Conservation (phyloP, 345 rosid genomes). For the Toxicodendron radicans region DNA sequence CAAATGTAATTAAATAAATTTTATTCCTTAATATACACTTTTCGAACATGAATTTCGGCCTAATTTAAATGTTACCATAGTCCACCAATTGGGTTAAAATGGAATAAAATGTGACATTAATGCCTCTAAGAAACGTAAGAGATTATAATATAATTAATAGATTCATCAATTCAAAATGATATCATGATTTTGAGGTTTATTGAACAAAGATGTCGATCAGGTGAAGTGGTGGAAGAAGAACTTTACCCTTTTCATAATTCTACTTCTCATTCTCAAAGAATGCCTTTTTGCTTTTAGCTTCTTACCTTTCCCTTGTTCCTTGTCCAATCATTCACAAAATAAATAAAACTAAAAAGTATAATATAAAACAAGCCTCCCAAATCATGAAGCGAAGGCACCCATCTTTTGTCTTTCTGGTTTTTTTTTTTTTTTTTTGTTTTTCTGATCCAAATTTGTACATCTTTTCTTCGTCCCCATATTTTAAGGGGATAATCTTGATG, state of each 20-base stretch:
- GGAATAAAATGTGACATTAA: no score
- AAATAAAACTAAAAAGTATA: neutral
- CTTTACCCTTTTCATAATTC: neutral
- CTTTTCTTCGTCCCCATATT: conserved; percentile 24
- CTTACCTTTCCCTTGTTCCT: conserved; percentile 1
- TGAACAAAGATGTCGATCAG: no score
- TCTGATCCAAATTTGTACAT: neutral
- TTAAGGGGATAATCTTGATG: neutral
- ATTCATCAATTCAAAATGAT: no score
- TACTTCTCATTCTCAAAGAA: conserved; percentile 14
- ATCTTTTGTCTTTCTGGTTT: neutral
- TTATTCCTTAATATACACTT: no score
- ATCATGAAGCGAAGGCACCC: conserved; percentile 25
- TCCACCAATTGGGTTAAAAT: no score
- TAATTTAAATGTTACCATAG: no score
- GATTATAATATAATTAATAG: no score
- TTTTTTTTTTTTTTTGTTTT: neutral
- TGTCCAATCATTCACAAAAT: neutral
- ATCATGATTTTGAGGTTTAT: no score
- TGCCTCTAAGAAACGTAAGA: no score
- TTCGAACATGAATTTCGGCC: no score
- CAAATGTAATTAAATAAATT: no score
- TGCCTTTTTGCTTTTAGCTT: conserved; percentile 15
- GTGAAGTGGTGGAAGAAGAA: neutral
- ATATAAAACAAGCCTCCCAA: neutral